These are phyloP conservation scores for Boletus subcaerulescens DNA, from an alignment of 768 basidiomycete genomes.

Conservation along the genomic window DNA sequence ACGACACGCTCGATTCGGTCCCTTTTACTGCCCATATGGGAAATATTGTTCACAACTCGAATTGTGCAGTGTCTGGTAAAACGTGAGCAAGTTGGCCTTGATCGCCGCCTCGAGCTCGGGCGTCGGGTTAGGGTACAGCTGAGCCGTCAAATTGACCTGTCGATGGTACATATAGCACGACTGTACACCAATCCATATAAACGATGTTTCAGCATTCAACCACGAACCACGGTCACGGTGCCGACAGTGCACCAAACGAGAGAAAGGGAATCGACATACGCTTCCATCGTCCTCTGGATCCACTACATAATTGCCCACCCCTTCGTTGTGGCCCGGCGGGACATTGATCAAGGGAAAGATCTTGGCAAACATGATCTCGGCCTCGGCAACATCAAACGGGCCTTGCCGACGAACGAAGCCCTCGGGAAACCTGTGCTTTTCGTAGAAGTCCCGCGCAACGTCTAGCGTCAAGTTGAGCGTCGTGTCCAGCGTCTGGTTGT, in stretches of 20 bases:
- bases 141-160: slow-evolving; percentile 18
- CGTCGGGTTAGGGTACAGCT: slow-evolving; percentile 22
- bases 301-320: slow-evolving; percentile 13
- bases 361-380: not conserved
- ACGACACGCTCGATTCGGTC: too few relatives aligned
- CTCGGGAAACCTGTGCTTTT: slow-evolving; percentile 10
- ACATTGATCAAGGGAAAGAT: slow-evolving; percentile 1
- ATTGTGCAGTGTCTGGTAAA: slow-evolving; percentile 10
- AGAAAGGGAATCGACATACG: not conserved
- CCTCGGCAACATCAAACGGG: slow-evolving; percentile 5
- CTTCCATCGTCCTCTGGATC: slow-evolving; percentile 7
- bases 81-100: slow-evolving; percentile 18
- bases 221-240: too few relatives aligned
- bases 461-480: slow-evolving; percentile 14
- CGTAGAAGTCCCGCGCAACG: slow-evolving; percentile 14
- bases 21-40: slow-evolving; percentile 13
- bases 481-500: slow-evolving; percentile 20
- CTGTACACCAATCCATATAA: not conserved
- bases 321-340: slow-evolving; percentile 16
- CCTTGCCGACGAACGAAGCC: slow-evolving; percentile 19
- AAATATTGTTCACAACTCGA: slow-evolving; percentile 13
- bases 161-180: slow-evolving; percentile 18
- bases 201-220: not conserved
- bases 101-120: slow-evolving; percentile 20
- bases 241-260: not conserved